Base-by-base conservation (phyloP, 1,284 basidiomycete species). In the Sporisorium iseilematis-ciliati region DNA sequence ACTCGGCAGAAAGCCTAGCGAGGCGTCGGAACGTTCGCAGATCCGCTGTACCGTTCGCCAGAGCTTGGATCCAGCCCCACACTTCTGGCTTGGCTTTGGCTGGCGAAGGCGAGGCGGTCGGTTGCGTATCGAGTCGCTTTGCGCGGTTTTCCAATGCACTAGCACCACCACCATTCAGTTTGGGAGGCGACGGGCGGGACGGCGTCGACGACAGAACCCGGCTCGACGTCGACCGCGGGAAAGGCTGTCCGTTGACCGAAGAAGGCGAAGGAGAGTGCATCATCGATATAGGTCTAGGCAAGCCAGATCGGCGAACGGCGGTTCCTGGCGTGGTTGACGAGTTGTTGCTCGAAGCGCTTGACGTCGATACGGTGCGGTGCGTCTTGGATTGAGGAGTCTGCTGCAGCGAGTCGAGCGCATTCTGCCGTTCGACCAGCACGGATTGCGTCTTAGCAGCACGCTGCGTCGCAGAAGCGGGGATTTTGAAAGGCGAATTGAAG, bases 231-330 rank as follows among this genome's bases (percentile, higher is more conserved):
- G 59, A 62, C 31, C 58, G 46, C 10, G 66, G 61, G 14, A 59
- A 51, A 5, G 53, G 25, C 29, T 54, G 49, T 2, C 16, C 26
- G 14, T 12, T 51, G 21, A 18, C 16, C 11, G 46, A 12, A 10
- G 46, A 48, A 7, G 60, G 56, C 4, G 66, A 61, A 7, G 62
- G 55, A 10, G 65, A 55, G 31, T 69, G 60, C 23, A 78, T 52
- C 71, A 78, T 77, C 40, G 75, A 78, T 6, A 79, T 71, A 0
- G 79, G 77, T 20, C 79, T 45, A 14, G 77, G 79, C 25, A 79
- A 43, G 2, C 67, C 65, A 2, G 70, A 70, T 2, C 74, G 62
- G n/a, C 60, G 57, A 18, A 45, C 46, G 4, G 61, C 65, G 26
- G 43, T 58, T 31, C 40, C 73, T 14, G 59, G 58, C 12, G 68